Conservation (phyloP, 73 alveolate genomes). For the Effrenium voratum region DNA sequence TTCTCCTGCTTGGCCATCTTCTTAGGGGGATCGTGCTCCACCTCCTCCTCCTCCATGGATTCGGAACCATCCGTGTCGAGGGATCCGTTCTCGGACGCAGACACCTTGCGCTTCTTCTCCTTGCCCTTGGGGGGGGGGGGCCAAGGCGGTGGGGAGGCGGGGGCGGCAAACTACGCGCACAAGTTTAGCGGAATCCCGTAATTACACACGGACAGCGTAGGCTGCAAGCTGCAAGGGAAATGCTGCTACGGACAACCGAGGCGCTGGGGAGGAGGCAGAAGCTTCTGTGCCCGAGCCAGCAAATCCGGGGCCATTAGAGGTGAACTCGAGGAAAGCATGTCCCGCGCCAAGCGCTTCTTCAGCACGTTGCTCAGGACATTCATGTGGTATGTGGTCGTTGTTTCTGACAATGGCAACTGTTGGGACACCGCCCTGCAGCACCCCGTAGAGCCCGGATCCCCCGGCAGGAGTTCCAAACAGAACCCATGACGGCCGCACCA, state of each 20-base stretch:
- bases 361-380: background rate
- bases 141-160: background rate
- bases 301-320: background rate
- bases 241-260: too few relatives aligned
- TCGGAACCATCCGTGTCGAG: background rate
- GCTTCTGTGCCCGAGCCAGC: background rate
- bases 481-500: background rate
- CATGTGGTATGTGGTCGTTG: background rate
- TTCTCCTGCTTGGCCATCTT: background rate
- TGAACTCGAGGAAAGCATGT: background rate
- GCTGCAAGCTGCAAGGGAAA: background rate
- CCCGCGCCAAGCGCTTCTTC: background rate
- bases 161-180: background rate
- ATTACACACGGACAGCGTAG: background rate
- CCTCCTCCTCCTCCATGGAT: background rate
- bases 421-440: background rate
- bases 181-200: background rate
- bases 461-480: background rate
- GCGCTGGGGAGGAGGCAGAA: too few relatives aligned
- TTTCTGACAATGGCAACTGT: background rate
- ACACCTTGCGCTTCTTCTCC: background rate
- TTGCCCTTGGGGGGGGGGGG: background rate
- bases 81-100: background rate
- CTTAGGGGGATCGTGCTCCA: background rate
- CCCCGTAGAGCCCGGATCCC: background rate